Percentiles rank a stretch among this genome's conserved stretches.
phyloP scores from a whole-genome alignment of 2,329 filamentous ascomycete genomes.

The Paraphaeosphaeria sporulosa region DNA sequence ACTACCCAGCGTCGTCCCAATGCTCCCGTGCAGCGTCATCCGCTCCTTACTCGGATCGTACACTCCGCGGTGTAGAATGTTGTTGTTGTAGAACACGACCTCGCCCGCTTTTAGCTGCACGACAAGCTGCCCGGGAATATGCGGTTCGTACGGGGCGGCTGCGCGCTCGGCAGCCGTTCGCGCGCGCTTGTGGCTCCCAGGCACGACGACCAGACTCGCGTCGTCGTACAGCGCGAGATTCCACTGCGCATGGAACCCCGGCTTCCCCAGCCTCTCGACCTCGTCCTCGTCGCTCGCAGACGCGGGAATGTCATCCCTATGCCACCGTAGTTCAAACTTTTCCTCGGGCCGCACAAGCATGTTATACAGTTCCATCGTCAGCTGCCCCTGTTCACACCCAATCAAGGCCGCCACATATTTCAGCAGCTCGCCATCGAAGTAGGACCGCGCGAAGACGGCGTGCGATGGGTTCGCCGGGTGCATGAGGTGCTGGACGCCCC shows the following conservation, averaged over 20 bases:
- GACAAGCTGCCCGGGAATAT: conserved; percentile 68
- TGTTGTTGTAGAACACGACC: conserved; percentile 88
- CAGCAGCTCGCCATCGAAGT: conserved; percentile 74
- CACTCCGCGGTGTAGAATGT: conserved; percentile 78
- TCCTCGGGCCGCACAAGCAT: conserved; percentile 76
- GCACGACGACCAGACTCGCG: conserved; percentile 74
- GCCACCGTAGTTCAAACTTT: conserved; percentile 82
- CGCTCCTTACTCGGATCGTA: conserved; percentile 68
- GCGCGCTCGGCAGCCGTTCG: conserved; percentile 73
- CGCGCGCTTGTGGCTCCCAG: conserved; percentile 75
- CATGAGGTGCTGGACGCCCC: conserved; percentile 87
- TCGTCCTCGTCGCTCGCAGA: conserved; percentile 73
- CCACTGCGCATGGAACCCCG: conserved; percentile 82
- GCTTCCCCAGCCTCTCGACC: conserved; percentile 63
- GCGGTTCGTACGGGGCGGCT: conserved; percentile 70
- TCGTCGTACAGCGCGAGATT: conserved; percentile 84
- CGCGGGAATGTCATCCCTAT: conserved; percentile 82
- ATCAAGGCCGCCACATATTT: conserved; percentile 71
- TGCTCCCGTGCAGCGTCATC: conserved; percentile 76
- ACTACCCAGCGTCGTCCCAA: conserved; percentile 67
- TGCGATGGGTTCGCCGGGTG: conserved; percentile 73
- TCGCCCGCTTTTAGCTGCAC: conserved; percentile 77
- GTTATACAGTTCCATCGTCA: conserved; percentile 91
- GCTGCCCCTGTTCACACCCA: conserved; percentile 58
- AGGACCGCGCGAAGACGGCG: conserved; percentile 69